Evolutionary conservation across 106 monocot species (phyloP).

Genomic region (Dioscorea zingiberensis): DNA sequence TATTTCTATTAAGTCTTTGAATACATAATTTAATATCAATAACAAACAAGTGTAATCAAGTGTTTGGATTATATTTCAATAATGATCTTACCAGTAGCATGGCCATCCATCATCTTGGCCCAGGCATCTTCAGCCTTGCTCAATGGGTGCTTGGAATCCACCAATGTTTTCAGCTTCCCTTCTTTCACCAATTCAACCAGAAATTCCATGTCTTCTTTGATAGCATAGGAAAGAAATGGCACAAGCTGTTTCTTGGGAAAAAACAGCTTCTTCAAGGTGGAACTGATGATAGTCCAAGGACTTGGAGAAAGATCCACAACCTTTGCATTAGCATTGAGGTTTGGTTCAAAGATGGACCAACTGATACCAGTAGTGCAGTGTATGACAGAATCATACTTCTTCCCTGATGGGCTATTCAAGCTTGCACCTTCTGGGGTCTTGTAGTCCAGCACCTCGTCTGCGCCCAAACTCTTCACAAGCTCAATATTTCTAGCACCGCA

Average conservation of each 20-base stretch:
- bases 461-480: constrained; percentile 27
- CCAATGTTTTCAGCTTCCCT: constrained; percentile 39
- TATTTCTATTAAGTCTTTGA: too few species aligned
- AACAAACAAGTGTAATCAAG: too few species aligned
- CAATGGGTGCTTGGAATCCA: constrained; percentile 28
- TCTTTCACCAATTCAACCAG: constrained; percentile 28
- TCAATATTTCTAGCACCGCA: constrained; percentile 36
- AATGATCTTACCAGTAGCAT: constrained; percentile 46
- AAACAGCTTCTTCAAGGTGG: constrained; percentile 9
- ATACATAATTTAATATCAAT: too few species aligned
- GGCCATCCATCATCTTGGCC: constrained; percentile 35
- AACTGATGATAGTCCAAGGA: not conserved
- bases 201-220: constrained; percentile 24
- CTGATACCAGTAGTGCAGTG: constrained; percentile 25
- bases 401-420: constrained; percentile 33
- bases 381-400: constrained; percentile 30
- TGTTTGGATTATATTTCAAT: constrained; percentile 19
- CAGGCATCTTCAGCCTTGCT: constrained; percentile 34
- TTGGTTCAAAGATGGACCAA: constrained; percentile 23
- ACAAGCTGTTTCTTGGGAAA: constrained; percentile 24
- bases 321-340: constrained; percentile 15
- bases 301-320: constrained; percentile 25
- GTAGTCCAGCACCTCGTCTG: constrained; percentile 52
- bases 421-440: constrained; percentile 29
- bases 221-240: constrained; percentile 7